A percentile compares a stretch with the other conserved stretches of the same genome.
Conservation (phyloP, 306 rosid genomes). For the Castanopsis chinensis region DNA sequence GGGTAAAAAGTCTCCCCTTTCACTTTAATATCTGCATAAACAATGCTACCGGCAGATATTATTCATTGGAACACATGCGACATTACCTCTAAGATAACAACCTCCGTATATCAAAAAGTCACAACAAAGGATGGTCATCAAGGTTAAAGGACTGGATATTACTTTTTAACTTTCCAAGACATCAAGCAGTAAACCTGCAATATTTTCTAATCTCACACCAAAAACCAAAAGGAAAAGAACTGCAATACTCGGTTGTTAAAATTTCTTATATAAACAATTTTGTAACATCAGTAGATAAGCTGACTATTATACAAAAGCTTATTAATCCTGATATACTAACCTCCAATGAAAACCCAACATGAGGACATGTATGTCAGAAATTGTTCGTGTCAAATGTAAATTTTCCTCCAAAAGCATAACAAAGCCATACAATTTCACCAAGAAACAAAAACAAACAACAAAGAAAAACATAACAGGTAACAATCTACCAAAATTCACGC, state of each 20-base stretch:
- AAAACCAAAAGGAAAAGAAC: conserved; percentile 15
- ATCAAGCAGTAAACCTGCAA: conserved; percentile 30
- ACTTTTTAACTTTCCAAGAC: conserved; percentile 1
- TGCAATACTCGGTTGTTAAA: not conserved
- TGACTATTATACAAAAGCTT: not conserved
- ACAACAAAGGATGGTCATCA: not conserved
- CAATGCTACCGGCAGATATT: conserved; percentile 64
- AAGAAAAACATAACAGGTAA: not conserved
- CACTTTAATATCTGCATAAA: conserved; percentile 93
- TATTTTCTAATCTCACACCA: conserved; percentile 2
- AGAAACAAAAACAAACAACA: not conserved
- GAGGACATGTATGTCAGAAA: not conserved
- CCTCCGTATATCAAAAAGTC: conserved; percentile 8
- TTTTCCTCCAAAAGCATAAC: not conserved
- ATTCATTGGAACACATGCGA: conserved; percentile 35
- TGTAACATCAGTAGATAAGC: not conserved
- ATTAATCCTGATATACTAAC: not conserved
- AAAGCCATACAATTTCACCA: not conserved
- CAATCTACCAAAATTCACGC: not conserved
- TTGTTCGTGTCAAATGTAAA: not conserved
- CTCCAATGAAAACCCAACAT: not conserved
- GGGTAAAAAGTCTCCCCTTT: conserved; percentile 72
- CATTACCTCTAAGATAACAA: conserved; percentile 19
- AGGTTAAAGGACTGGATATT: conserved; percentile 32
- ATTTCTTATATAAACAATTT: conserved; percentile 5